Base-by-base conservation (phyloP, 2,329 filamentous ascomycete genomes). In the Xylaria sp. region DNA sequence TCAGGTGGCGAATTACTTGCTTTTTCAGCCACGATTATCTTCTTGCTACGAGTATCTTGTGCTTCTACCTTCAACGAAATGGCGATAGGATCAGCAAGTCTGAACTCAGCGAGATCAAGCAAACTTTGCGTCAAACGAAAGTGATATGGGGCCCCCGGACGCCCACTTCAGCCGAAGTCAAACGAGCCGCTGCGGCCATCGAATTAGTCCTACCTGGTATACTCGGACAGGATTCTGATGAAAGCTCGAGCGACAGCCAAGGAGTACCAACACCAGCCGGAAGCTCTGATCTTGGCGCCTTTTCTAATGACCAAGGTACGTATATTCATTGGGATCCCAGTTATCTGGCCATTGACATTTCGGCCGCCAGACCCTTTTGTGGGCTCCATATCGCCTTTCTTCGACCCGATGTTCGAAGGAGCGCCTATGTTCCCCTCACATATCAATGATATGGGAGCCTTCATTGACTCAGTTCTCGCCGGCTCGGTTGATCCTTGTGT, bases 21-120 rank as follows among this genome's bases (percentile, higher is more conserved):
- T 66, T 72, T 57, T 66, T 72, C 23, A 66, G 69, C 6, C 67
- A 70, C 46, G 70, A 70, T 20, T 67, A 68, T 36, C 59, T 72
- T 3, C 33, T 72, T 5, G 70, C 70, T 36, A 65, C 63, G 15
- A 72, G 65, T 17, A 67, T 72, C 23, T 20, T 72, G 26, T 70
- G 70, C 31, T 72, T 72, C 49, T 66, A 70, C n/a, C 28, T 72
- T 5, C 66, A 65, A 15, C 60, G 65, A 40, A 66, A 72, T 48
- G 48, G 65, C 26, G 68, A 72, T 38, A 71, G 48, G 26, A 63
- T 70, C 5, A 59, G 63, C 44, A n/a, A 26, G 11, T 44, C 36
- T 15, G 70, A 70, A 38, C 56, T 70, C 31, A 23, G 17, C 38
- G 63, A 70, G 49, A 64, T 70, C n/a, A 66, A 68, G 53, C 54